phyloP scores from a whole-genome alignment of 768 basidiomycete genomes.

The Tulasnella sp. region DNA sequence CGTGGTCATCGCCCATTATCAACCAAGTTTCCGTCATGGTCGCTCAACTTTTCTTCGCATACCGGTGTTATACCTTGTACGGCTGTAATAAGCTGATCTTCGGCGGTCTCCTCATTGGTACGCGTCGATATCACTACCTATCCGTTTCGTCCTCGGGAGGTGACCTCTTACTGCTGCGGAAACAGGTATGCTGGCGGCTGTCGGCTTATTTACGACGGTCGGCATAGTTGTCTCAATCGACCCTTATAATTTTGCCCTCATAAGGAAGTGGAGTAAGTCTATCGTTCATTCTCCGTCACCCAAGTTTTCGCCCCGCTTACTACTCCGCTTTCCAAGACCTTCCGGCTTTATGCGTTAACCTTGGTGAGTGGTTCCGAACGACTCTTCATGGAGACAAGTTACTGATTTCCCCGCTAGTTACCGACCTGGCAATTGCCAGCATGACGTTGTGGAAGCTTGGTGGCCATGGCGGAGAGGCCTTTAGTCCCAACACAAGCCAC shows the following conservation, averaged over 20 bases:
- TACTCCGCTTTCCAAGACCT: background rate
- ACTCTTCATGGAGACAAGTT: background rate
- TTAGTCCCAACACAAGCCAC: background rate
- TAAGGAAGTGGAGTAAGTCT: background rate
- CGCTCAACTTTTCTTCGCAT: slow-evolving; percentile 7
- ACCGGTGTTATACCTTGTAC: slow-evolving; percentile 1
- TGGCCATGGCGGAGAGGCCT: background rate
- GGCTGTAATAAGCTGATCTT: background rate
- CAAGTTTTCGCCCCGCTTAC: background rate
- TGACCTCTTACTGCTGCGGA: background rate
- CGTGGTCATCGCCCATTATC: background rate
- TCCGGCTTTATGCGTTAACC: background rate
- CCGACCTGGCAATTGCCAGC: background rate
- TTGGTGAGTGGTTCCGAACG: background rate
- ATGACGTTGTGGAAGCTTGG: background rate
- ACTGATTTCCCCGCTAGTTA: background rate
- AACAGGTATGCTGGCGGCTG: background rate
- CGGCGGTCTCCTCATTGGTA: background rate
- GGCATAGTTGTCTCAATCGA: background rate
- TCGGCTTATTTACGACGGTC: background rate
- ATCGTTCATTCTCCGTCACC: too few relatives aligned
- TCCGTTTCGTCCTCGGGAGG: background rate
- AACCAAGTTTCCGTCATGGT: background rate
- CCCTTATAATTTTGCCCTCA: background rate
- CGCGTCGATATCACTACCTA: background rate